phyloP scores from a whole-genome alignment of 345 rosid species.

The Ricinus communis region DNA sequence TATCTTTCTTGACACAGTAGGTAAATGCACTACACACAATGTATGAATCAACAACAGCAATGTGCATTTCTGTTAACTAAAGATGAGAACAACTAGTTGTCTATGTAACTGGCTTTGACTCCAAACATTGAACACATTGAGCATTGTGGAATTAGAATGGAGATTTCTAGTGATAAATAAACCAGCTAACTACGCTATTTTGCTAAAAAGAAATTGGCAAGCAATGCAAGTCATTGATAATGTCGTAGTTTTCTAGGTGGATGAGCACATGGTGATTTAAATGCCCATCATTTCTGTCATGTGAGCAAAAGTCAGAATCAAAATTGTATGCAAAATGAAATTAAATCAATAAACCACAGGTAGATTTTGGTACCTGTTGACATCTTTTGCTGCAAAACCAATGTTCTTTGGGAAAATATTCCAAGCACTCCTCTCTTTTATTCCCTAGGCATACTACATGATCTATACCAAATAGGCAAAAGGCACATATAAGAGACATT shows the following conservation, averaged over 20 bases:
- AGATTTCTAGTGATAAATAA: neutral
- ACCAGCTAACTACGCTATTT: too few species aligned
- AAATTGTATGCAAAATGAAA: neutral
- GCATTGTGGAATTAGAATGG: neutral
- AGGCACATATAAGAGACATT: slow-evolving; percentile 23
- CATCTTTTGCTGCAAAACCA: slow-evolving; percentile 79
- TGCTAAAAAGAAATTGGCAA: too few species aligned
- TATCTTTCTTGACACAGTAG: too few species aligned
- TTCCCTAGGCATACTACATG: slow-evolving; percentile 48
- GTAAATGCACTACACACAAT: too few species aligned
- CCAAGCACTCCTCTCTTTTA: slow-evolving; percentile 22
- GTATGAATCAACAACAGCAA: neutral
- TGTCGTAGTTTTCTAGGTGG: too few species aligned
- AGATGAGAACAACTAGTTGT: too few species aligned
- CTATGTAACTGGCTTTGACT: too few species aligned
- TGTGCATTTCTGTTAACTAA: too few species aligned
- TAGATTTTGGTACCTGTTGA: slow-evolving; percentile 46
- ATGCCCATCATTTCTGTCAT: neutral
- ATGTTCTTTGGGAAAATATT: slow-evolving; percentile 25
- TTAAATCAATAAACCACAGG: neutral
- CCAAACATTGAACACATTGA: neutral
- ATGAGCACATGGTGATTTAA: neutral
- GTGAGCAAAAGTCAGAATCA: neutral
- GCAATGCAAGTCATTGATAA: too few species aligned
- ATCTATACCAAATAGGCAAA: slow-evolving; percentile 43